phyloP scores from a whole-genome alignment of 345 rosid genomes.

The Arabidopsis suecica region DNA sequence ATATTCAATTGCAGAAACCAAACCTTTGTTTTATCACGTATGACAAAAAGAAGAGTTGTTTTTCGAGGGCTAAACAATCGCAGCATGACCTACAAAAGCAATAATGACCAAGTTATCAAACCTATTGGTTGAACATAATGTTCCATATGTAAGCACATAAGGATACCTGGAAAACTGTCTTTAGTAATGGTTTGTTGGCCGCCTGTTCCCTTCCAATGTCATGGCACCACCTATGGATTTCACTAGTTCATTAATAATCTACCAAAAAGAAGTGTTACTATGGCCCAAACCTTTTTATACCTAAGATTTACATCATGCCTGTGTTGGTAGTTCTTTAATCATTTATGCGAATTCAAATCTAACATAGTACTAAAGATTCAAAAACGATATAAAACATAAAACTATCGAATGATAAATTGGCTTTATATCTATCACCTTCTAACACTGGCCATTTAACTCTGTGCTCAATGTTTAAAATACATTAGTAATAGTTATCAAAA shows the following conservation, averaged over 20 bases:
- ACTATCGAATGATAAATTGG: background rate
- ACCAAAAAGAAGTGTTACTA: background rate
- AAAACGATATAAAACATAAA: background rate
- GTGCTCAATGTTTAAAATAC: background rate
- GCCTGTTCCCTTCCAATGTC: constrained; percentile 96
- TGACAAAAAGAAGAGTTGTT: constrained; percentile 84
- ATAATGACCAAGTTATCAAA: constrained; percentile 27
- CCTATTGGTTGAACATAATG: constrained; percentile 12
- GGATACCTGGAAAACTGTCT: constrained; percentile 86
- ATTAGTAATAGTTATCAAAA: constrained; percentile 18
- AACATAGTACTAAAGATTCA: background rate
- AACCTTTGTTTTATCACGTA: constrained; percentile 92
- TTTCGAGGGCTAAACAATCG: constrained; percentile 88
- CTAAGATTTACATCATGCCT: background rate
- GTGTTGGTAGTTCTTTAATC: background rate
- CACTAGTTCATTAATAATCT: constrained; percentile 27
- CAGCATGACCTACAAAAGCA: constrained; percentile 72
- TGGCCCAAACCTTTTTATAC: background rate
- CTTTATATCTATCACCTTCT: background rate
- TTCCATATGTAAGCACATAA: constrained; percentile 16
- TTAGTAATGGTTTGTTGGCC: constrained; percentile 87
- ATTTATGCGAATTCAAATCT: background rate
- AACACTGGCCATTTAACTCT: background rate
- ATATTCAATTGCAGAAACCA: constrained; percentile 12
- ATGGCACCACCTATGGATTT: constrained; percentile 79